Evolutionary conservation across 805 yeast species (phyloP).

Genomic region (Vanderwaltozyma tropicalis): DNA sequence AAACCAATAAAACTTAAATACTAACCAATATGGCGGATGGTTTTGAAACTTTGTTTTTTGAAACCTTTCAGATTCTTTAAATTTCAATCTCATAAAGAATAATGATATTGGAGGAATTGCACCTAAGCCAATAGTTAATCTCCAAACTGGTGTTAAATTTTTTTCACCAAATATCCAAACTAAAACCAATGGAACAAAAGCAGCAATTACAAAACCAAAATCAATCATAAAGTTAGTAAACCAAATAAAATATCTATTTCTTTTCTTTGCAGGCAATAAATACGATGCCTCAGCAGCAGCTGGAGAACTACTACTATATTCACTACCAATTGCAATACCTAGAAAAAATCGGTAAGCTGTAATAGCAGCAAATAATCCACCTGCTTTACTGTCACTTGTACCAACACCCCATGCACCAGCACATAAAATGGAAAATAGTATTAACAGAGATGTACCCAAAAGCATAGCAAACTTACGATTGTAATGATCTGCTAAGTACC

Average conservation of each 20-base stretch:
- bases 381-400: conserved; percentile 42
- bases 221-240: conserved; percentile 87
- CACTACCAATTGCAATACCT: conserved; percentile 91
- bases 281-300: conserved; percentile 89
- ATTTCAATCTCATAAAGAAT: conserved; percentile 66
- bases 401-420: conserved; percentile 83
- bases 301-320: conserved; percentile 87
- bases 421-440: conserved; percentile 65
- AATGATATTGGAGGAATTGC: conserved; percentile 77
- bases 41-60: conserved; percentile 58
- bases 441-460: conserved; percentile 61
- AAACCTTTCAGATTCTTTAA: conserved; percentile 65
- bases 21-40: conserved; percentile 53
- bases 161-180: conserved; percentile 69
- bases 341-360: conserved; percentile 78
- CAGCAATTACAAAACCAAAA: conserved; percentile 68
- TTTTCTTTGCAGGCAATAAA: conserved; percentile 62
- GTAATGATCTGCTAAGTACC: conserved; percentile 66
- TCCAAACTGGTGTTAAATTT: conserved; percentile 79
- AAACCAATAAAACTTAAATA: conserved; percentile 76
- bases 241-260: conserved; percentile 84
- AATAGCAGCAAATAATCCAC: conserved; percentile 66
- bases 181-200: conserved; percentile 79
- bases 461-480: conserved; percentile 82
- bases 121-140: conserved; percentile 82